A percentile compares a stretch with the other conserved stretches of the same genome.
phyloP scores from a whole-genome alignment of 176 grass and related monocot genomes.

The Raddia distichophylla region DNA sequence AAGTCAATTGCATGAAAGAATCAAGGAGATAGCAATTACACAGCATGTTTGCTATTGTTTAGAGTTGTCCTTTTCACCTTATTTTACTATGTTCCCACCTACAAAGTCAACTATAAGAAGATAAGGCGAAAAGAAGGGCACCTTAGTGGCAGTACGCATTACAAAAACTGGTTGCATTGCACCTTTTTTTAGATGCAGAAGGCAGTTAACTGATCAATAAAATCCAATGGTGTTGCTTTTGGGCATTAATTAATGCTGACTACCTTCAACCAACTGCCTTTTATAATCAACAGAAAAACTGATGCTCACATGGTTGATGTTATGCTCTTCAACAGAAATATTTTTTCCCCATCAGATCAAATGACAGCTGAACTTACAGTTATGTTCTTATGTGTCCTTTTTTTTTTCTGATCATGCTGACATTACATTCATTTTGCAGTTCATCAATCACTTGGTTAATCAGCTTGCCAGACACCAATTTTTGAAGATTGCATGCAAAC shows the following conservation, averaged over 20 bases:
- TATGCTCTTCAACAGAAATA: neutral
- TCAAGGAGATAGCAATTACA: neutral
- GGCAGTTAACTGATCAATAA: neutral
- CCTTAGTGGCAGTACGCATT: neutral
- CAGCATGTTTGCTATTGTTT: neutral
- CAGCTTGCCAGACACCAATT: constrained; percentile 91
- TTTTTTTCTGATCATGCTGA: constrained; percentile 31
- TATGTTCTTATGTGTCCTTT: neutral
- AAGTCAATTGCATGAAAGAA: constrained; percentile 10
- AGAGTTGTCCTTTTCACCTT: neutral
- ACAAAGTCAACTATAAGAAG: too few relatives aligned
- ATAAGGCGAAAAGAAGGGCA: too few relatives aligned
- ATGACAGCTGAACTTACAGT: neutral
- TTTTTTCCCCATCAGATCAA: neutral
- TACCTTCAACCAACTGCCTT: neutral
- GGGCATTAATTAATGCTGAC: neutral
- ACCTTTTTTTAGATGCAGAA: constrained; percentile 1
- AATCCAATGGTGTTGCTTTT: constrained; percentile 1
- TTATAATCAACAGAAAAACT: constrained; percentile 1
- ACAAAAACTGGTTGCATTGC: constrained; percentile 12
- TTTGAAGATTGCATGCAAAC: constrained; percentile 91
- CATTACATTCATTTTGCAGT: constrained; percentile 57
- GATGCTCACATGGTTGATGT: constrained; percentile 2
- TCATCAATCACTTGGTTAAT: constrained; percentile 97
- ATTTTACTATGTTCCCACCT: too few relatives aligned